phyloP scores from a whole-genome alignment of 768 basidiomycete genomes.

The Chalciporus sphaerocephalus region DNA sequence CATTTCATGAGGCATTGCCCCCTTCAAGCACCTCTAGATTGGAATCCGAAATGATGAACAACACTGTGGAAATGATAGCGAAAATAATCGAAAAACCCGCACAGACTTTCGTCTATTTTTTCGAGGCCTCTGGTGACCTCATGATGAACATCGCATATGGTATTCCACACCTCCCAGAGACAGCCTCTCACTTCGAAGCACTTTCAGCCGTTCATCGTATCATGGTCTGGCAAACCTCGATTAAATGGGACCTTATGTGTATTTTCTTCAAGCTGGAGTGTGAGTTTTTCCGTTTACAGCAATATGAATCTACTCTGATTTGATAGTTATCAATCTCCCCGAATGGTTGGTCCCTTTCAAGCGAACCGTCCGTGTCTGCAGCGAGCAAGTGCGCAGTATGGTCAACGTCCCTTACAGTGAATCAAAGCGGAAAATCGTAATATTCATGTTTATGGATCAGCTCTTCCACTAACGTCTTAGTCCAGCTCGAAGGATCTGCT shows the following conservation, averaged over 20 bases:
- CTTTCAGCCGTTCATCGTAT: slow-evolving; percentile 1
- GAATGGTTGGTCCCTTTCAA: slow-evolving; percentile 5
- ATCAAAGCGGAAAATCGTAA: slow-evolving; percentile 1
- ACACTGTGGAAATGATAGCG: slow-evolving; percentile 3
- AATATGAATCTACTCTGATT: neutral
- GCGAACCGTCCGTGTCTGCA: neutral
- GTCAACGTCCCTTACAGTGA: slow-evolving; percentile 6
- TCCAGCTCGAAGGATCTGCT: neutral
- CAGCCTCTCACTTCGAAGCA: slow-evolving; percentile 1
- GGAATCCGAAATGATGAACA: slow-evolving; percentile 2
- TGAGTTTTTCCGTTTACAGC: neutral
- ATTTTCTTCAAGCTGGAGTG: slow-evolving; percentile 1
- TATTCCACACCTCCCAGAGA: slow-evolving; percentile 1
- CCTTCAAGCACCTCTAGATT: neutral
- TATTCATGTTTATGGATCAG: too few relatives aligned
- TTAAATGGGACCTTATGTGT: slow-evolving; percentile 7
- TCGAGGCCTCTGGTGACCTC: slow-evolving; percentile 8
- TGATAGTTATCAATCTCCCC: neutral
- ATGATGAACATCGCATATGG: slow-evolving; percentile 6
- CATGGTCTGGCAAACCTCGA: slow-evolving; percentile 3
- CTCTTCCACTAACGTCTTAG: neutral
- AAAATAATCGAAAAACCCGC: slow-evolving; percentile 4
- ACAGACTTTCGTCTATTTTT: slow-evolving; percentile 1
- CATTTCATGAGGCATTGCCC: slow-evolving; percentile 3
- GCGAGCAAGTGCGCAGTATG: slow-evolving; percentile 1